These are phyloP conservation scores for Rhodomyrtus psidioides DNA, from an alignment of 441 rosid genomes.

Conservation along the genomic window DNA sequence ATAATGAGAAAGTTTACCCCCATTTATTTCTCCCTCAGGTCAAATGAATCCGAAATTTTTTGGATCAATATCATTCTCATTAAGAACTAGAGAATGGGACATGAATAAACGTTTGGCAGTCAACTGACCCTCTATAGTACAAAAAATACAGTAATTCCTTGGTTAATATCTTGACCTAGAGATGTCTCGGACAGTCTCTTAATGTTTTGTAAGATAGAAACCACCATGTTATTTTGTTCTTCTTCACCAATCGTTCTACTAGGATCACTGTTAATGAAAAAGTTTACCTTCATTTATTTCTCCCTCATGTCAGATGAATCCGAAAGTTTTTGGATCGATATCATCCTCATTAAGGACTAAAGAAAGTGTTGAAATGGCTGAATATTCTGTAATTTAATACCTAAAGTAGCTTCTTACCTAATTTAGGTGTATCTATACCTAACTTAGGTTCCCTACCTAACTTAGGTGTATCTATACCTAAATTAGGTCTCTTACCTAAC, in stretches of 20 bases:
- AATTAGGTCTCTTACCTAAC: too few relatives aligned
- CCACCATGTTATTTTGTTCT: neutral
- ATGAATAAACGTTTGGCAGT: neutral
- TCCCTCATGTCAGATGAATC: neutral
- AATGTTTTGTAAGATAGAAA: neutral
- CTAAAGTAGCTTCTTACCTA: too few relatives aligned
- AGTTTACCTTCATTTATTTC: neutral
- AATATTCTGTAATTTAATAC: too few relatives aligned
- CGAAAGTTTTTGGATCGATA: neutral
- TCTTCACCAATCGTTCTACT: neutral
- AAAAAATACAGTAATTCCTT: neutral
- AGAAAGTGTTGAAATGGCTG: too few relatives aligned
- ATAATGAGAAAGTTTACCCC: neutral
- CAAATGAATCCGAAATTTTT: neutral
- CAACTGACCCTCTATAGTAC: neutral
- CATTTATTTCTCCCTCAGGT: neutral
- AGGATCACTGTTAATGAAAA: neutral
- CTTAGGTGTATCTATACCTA: too few relatives aligned
- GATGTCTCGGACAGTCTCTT: neutral
- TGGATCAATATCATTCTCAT: neutral
- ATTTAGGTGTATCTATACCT: too few relatives aligned
- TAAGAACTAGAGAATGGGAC: neutral
- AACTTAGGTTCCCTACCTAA: too few relatives aligned
- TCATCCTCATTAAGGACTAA: neutral
- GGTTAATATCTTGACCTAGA: neutral